A percentile compares a stretch with the other conserved stretches of the same genome.
Conservation (phyloP, 1,139 yeast genomes). For the Pneumocystis oryctolagi region DNA sequence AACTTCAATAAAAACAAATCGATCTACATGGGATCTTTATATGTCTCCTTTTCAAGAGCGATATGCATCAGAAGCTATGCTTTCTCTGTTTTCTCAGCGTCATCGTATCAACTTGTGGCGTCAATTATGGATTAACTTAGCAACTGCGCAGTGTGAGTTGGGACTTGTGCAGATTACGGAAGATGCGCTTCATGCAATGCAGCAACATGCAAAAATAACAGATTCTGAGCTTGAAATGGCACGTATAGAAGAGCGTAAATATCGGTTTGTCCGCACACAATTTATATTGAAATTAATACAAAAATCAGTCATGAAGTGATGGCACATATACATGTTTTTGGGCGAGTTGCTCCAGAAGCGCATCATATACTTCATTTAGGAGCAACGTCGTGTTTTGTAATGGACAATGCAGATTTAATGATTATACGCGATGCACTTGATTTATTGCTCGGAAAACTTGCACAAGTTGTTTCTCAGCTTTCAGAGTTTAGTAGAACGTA, state of each 20-base stretch:
- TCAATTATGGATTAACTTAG: conserved; percentile 88
- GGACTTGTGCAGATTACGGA: conserved; percentile 81
- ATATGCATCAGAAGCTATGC: background rate
- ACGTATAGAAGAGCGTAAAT: conserved; percentile 82
- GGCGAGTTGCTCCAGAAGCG: conserved; percentile 84
- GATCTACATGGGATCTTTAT: background rate
- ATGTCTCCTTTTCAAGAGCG: background rate
- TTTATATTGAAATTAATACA: background rate
- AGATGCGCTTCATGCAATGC: conserved; percentile 81
- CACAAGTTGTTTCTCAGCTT: conserved; percentile 84
- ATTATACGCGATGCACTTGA: conserved; percentile 93
- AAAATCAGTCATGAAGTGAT: conserved; percentile 74
- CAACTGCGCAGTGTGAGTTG: conserved; percentile 85
- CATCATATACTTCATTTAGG: conserved; percentile 97
- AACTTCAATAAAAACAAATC: background rate
- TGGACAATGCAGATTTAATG: conserved; percentile 95
- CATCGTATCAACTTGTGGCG: conserved; percentile 97
- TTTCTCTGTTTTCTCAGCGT: conserved; percentile 62
- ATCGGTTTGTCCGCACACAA: background rate
- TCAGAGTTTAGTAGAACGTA: conserved; percentile 75
- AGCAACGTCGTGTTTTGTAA: conserved; percentile 94
- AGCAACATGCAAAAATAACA: conserved; percentile 62
- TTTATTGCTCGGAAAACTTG: conserved; percentile 80
- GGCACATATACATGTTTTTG: conserved; percentile 97
- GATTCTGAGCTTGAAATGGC: conserved; percentile 88